Base-by-base conservation (phyloP, 1,139 yeast genomes). In the Geotrichum macrosporum region DNA sequence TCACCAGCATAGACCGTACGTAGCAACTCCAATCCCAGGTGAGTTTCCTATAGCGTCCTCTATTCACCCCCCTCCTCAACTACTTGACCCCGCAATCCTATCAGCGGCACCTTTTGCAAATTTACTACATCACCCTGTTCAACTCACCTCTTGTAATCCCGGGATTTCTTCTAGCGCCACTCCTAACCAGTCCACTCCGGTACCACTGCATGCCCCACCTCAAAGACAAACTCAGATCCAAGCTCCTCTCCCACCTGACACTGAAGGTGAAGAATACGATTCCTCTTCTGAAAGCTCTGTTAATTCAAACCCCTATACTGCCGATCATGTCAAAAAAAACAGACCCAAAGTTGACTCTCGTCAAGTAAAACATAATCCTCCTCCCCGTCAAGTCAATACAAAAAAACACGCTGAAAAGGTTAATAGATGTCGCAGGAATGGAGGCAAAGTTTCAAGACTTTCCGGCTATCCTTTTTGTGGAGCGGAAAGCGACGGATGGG, bases 401-500 rank as follows among this genome's bases (percentile, higher is more conserved):
- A 22, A 18, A 26, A 10, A 31, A 22, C 22, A 22, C 9, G 19
- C n/a, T 6, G 31, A 10, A 15, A 8, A 31, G 15, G 26, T 15
- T 12, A 36, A 10, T 21, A 36, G 15, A 36, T 15, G 18, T 4
- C 15, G 24, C 13, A 30, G 27, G 21, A 44, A 26, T n/a, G 22
- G 32, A 37, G 32, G 46, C 33, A 6, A 24, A 24, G 10, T 8
- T 24, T 8, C 27, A 24, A 24, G 27, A 24, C 6, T 8, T 24
- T 10, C 6, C 6, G 27, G 27, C 6, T 24, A 8, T 10, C 27
- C 27, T 24, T 24, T 10, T 5, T 27, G 16, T 12, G 53, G 55
- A 24, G 47, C 49, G 9, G 40, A 40, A 31, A 50, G 45, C 19
- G 66, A 67, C 13, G 75, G 73, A 40, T 79, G 84, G 84, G 75